A percentile compares a stretch with the other conserved stretches of the same genome.
These are phyloP conservation scores for Ophiognomonia clavigignenti-juglandacearum DNA, from an alignment of 2,329 filamentous ascomycete genomes.

Conservation along the genomic window DNA sequence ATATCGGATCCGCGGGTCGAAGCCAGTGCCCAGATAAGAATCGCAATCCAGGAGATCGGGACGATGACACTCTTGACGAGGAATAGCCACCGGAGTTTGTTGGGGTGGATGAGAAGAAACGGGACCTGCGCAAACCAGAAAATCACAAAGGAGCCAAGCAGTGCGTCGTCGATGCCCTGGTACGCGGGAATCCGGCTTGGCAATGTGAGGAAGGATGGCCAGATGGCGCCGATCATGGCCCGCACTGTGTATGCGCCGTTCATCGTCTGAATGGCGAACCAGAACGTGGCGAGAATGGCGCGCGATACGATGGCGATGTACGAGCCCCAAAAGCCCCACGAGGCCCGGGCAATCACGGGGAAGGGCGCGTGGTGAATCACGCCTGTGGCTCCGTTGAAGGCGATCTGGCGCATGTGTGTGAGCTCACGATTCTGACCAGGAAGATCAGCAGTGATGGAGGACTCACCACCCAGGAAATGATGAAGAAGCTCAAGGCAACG, in stretches of 20 bases:
- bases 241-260: constrained; percentile 20
- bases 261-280: constrained; percentile 30
- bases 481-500: constrained; percentile 14
- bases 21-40: constrained; percentile 21
- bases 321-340: constrained; percentile 32
- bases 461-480: constrained; percentile 12
- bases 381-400: constrained; percentile 30
- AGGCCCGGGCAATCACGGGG: constrained; percentile 30
- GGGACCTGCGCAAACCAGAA: constrained; percentile 25
- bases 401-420: constrained; percentile 12
- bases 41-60: constrained; percentile 17
- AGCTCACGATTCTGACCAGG: neutral
- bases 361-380: constrained; percentile 33
- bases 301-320: constrained; percentile 29
- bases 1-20: constrained; percentile 17
- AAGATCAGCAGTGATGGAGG: neutral
- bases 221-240: constrained; percentile 26
- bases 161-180: constrained; percentile 28
- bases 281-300: constrained; percentile 32
- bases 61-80: constrained; percentile 18
- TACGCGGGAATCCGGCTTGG: constrained; percentile 34
- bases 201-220: constrained; percentile 34
- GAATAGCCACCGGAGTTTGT: constrained; percentile 23
- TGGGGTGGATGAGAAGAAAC: constrained; percentile 24
- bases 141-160: constrained; percentile 21